A percentile compares a stretch with the other conserved stretches of the same genome.
Conservation (phyloP, 352 stramenopile genomes). For the Halophytophthora polymorphica region DNA sequence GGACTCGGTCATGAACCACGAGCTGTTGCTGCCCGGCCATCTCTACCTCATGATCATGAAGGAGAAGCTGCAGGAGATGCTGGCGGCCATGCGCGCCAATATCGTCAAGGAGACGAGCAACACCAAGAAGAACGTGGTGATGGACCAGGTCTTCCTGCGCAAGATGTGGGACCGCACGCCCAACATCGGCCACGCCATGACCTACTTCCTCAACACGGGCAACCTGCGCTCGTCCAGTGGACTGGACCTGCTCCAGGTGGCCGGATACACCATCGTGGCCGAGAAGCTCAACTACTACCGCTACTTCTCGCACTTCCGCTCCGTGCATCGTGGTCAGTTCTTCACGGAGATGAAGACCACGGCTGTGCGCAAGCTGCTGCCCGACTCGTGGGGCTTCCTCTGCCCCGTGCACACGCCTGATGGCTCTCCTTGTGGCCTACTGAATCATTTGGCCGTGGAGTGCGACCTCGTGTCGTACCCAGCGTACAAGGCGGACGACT, state of each 20-base stretch:
- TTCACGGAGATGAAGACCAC: slow-evolving; percentile 99
- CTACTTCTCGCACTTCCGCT: slow-evolving; percentile 99
- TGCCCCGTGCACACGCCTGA: slow-evolving; percentile 99
- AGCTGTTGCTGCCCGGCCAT: slow-evolving; percentile 94
- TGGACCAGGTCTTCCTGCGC: slow-evolving; percentile 89
- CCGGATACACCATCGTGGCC: slow-evolving; percentile 99
- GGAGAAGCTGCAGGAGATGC: slow-evolving; percentile 97
- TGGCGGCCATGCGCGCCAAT: slow-evolving; percentile 70
- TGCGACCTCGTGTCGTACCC: slow-evolving; percentile 83
- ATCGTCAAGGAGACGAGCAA: slow-evolving; percentile 75
- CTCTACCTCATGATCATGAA: slow-evolving; percentile 97
- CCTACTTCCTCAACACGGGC: slow-evolving; percentile 98
- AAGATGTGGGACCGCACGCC: slow-evolving; percentile 91
- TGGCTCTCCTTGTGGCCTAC: slow-evolving; percentile 97
- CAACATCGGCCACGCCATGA: slow-evolving; percentile 93
- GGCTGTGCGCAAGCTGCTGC: slow-evolving; percentile 96
- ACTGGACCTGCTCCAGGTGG: slow-evolving; percentile 97
- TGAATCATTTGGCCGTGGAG: slow-evolving; percentile 98
- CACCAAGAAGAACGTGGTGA: slow-evolving; percentile 57
- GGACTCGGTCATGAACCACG: slow-evolving; percentile 99
- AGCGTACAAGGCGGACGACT: slow-evolving; percentile 70
- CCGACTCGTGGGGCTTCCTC: slow-evolving; percentile 98
- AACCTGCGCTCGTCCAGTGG: slow-evolving; percentile 97
- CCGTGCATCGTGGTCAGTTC: slow-evolving; percentile 98
- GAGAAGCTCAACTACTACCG: slow-evolving; percentile 99